A percentile compares a stretch with the other conserved stretches of the same genome.
Conservation (phyloP, 1,139 yeast species). For the Yamadazyma buinensis region DNA sequence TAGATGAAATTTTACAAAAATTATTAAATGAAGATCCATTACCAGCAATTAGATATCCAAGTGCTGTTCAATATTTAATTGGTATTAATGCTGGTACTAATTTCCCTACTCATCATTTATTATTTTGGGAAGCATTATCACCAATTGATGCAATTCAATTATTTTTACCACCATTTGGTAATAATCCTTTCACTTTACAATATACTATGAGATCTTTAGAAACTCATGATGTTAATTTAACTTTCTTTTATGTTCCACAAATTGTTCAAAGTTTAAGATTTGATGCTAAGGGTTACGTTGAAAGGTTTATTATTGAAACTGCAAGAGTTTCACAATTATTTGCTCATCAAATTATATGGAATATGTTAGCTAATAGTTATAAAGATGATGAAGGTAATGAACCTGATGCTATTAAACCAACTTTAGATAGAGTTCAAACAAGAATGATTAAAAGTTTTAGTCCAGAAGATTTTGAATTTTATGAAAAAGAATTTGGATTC, state of each 20-base stretch:
- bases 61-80: constrained; percentile 59
- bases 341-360: constrained; percentile 98
- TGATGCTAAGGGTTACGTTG: constrained; percentile 81
- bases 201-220: constrained; percentile 90
- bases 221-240: constrained; percentile 78
- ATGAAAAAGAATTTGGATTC: constrained; percentile 81
- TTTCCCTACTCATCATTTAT: constrained; percentile 44
- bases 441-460: constrained; percentile 63
- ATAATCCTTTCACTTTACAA: constrained; percentile 69
- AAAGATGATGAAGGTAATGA: constrained; percentile 80
- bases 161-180: constrained; percentile 73
- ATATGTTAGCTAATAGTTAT: constrained; percentile 89
- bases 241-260: constrained; percentile 97
- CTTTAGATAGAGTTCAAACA: constrained; percentile 69
- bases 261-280: constrained; percentile 89
- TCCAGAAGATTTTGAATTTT: constrained; percentile 59
- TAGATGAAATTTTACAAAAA: constrained; percentile 42
- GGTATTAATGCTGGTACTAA: constrained; percentile 39
- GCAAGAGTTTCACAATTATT: constrained; percentile 88
- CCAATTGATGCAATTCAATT: constrained; percentile 86
- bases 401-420: constrained; percentile 84
- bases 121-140: constrained; percentile 73
- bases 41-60: constrained; percentile 57
- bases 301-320: constrained; percentile 84
- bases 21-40: constrained; percentile 57